A percentile compares a stretch with the other conserved stretches of the same genome.
phyloP scores from a whole-genome alignment of 2,329 filamentous ascomycete genomes.

The Daldinia sp. region DNA sequence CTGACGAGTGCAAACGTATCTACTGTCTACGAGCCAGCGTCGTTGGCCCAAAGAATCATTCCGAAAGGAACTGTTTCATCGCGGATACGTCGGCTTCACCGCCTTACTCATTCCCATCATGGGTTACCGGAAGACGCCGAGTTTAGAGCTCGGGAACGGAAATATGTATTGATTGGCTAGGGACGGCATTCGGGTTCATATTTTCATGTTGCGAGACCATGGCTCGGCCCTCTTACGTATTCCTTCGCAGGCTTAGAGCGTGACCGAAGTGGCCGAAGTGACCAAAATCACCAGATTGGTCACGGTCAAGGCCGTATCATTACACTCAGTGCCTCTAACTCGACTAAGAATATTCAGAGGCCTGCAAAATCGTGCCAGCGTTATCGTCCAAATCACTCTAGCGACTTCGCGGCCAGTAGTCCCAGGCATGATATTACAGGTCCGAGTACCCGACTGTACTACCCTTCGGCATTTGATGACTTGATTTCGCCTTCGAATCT shows the following conservation, averaged over 20 bases:
- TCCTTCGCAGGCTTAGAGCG: conserved; percentile 41
- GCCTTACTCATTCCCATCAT: conserved; percentile 37
- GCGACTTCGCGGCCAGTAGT: conserved; percentile 24
- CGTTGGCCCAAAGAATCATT: conserved; percentile 36
- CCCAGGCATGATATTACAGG: conserved; percentile 1
- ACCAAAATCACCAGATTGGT: conserved; percentile 37
- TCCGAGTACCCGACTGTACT: conserved; percentile 4
- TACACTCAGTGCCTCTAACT: conserved; percentile 11
- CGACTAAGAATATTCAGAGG: conserved; percentile 2
- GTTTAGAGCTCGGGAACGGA: conserved; percentile 38
- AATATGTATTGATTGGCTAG: conserved; percentile 44
- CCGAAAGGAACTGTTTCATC: conserved; percentile 48
- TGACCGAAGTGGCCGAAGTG: conserved; percentile 37
- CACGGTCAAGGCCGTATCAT: conserved; percentile 40
- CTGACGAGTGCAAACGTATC: conserved; percentile 10
- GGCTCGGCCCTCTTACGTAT: conserved; percentile 41
- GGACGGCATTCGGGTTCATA: conserved; percentile 43
- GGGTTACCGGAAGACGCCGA: conserved; percentile 27
- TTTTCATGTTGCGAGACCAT: conserved; percentile 39
- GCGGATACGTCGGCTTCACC: conserved; percentile 46
- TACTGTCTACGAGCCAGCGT: conserved; percentile 15
- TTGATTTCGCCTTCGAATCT: neutral
- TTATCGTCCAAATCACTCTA: conserved; percentile 32
- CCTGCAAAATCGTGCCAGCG: neutral
- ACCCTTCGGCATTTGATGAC: conserved; percentile 1